phyloP scores from a whole-genome alignment of 2,329 filamentous ascomycete genomes.

The Diaporthe nobilis region DNA sequence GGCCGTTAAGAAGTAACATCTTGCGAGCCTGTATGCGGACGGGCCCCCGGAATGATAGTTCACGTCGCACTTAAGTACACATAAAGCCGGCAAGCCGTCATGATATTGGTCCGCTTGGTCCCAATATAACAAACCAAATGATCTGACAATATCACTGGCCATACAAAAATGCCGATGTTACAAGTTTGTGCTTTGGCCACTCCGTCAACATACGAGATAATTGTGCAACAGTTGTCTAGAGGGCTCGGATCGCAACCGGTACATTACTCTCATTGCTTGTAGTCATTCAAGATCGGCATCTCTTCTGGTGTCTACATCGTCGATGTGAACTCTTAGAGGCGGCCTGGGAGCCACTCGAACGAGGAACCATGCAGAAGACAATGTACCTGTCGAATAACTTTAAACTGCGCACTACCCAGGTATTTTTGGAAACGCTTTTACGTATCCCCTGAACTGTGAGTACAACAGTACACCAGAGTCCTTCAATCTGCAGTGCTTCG shows the following conservation, averaged over 20 bases:
- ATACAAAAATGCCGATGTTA: neutral
- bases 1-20: neutral
- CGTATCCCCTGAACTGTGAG: too few relatives aligned
- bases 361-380: neutral
- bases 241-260: neutral
- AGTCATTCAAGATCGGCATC: neutral
- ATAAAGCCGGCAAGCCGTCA: neutral
- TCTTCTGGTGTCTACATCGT: neutral
- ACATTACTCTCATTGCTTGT: neutral
- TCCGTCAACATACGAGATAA: neutral
- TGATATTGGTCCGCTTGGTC: neutral
- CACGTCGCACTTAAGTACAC: neutral
- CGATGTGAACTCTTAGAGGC: neutral
- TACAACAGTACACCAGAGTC: neutral
- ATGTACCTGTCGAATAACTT: neutral
- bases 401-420: neutral
- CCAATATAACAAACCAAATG: neutral
- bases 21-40: neutral
- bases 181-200: neutral
- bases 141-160: neutral
- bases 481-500: neutral
- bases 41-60: neutral
- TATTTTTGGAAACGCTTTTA: neutral
- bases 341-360: neutral
- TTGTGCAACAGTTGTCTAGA: neutral